phyloP scores from a whole-genome alignment of 768 basidiomycete genomes.

The Leccinum olivaceopallidum region DNA sequence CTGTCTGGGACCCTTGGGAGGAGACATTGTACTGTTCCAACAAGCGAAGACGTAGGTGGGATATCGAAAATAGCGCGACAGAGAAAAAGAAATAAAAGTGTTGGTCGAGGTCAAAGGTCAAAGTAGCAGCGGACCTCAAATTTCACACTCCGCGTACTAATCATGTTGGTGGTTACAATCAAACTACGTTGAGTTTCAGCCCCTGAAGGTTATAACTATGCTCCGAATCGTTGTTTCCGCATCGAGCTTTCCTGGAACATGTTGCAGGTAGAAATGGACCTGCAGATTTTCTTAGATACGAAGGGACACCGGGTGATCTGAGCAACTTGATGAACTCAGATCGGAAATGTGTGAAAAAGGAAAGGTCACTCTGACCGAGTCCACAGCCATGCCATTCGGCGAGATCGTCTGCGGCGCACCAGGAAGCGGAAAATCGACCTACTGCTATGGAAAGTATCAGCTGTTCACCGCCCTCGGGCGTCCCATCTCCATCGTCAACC shows the following conservation, averaged over 20 bases:
- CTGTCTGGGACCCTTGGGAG: constrained; percentile 32
- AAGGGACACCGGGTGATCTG: no score
- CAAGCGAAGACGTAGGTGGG: background rate
- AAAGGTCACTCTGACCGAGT: background rate
- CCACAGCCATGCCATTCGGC: constrained; percentile 71
- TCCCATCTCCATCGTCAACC: constrained; percentile 88
- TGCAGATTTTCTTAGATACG: background rate
- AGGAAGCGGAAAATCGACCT: constrained; percentile 86
- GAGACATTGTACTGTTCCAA: constrained; percentile 21
- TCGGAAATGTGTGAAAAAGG: background rate
- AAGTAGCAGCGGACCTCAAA: constrained; percentile 13
- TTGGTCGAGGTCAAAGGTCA: background rate
- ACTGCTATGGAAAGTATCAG: constrained; percentile 85
- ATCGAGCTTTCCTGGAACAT: background rate
- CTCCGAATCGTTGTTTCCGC: no score
- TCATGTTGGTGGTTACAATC: no score
- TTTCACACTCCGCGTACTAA: constrained; percentile 17
- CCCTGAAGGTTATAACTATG: no score
- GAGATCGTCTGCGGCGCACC: constrained; percentile 87
- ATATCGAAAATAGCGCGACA: background rate
- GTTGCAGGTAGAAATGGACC: background rate
- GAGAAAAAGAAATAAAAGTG: constrained; percentile 1
- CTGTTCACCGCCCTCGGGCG: constrained; percentile 85
- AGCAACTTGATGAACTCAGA: no score
- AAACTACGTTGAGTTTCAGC: no score